These are phyloP conservation scores for Chaetomiaceae sp. DNA, from an alignment of 2,329 filamentous ascomycete species.

Conservation along the genomic window DNA sequence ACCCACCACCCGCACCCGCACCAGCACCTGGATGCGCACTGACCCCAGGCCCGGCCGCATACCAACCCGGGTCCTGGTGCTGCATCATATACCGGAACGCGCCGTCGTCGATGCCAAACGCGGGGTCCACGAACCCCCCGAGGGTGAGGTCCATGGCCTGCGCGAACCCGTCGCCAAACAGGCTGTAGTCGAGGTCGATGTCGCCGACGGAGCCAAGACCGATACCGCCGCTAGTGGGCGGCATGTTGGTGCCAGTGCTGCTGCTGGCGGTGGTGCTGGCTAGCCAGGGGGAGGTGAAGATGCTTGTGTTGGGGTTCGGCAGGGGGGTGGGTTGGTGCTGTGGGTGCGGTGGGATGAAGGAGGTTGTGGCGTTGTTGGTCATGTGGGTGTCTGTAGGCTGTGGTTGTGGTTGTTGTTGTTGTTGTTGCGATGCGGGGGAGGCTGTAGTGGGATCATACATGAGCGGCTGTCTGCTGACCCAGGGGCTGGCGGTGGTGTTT, in stretches of 20 bases:
- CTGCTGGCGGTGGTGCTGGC: background rate
- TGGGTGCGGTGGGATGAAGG: background rate
- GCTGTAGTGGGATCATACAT: slow-evolving; percentile 1
- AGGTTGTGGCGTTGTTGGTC: too few relatives aligned
- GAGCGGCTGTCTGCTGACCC: slow-evolving; percentile 1
- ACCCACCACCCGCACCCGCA: background rate
- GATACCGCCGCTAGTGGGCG: too few relatives aligned
- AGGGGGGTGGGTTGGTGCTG: background rate
- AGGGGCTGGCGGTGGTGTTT: background rate
- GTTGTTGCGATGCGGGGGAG: background rate
- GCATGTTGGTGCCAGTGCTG: slow-evolving; percentile 6
- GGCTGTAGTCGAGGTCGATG: slow-evolving; percentile 33
- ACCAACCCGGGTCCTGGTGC: slow-evolving; percentile 38
- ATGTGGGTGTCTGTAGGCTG: too few relatives aligned
- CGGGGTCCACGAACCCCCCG: slow-evolving; percentile 32
- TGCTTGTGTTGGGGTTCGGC: background rate
- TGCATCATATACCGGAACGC: slow-evolving; percentile 33
- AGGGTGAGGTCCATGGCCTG: slow-evolving; percentile 42
- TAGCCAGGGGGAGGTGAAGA: background rate
- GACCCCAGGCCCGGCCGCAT: slow-evolving; percentile 11
- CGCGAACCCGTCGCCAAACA: slow-evolving; percentile 37
- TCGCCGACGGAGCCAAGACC: background rate
- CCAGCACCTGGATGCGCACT: background rate
- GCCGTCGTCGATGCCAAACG: slow-evolving; percentile 30
- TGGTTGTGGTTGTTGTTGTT: background rate